Base-by-base conservation (phyloP, 305 asterid genomes). In the Fraxinus nigra region DNA sequence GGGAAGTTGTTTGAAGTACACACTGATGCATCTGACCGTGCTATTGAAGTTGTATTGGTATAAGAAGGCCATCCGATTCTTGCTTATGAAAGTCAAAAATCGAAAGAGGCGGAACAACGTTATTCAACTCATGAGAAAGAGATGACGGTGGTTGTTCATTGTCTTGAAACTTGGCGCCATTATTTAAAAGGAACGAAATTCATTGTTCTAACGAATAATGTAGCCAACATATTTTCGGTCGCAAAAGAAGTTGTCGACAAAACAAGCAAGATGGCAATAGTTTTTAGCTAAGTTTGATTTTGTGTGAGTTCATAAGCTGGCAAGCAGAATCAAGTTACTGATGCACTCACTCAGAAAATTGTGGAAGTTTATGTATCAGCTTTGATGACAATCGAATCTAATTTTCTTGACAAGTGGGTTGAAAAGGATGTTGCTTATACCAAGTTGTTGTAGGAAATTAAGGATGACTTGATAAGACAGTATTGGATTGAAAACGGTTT, bases 221-320 rank as follows among this genome's bases (percentile, higher is more conserved):
- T 48, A 48, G 59, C 59, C 51, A 38, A 40, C 59, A 48, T 48
- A 40, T 14, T 48, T 14, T 16, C 5, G 5, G 20, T 48, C 59
- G 7, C 59, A 14, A 48, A 48, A 14, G 20, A 14, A 14, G 59
- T 3, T 46, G 18, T 46, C 56, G 18, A 2, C 20, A 48, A 48
- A 48, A 48, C 20, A 48, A 48, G 59, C 4, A 6, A 48, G 20
- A 48, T 4, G 18, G 6, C 7, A 81, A 26, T 78, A 81, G n/a
- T 81, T 14, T 81, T 81, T 7, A 20, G 61, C 3, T 48, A 22
- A 48, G 61, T 48, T 48, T 48, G 18, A 48, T 48, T 48, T 48
- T 48, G 61, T 28, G 0, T 86, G 69, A 81, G 75, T 79, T 3
- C 83, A 86, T 3, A 3, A 22, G 0, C 82, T 59, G 34, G 76